Conservation (phyloP, 2,329 filamentous ascomycete genomes). For the Diplodia scrobiculata region DNA sequence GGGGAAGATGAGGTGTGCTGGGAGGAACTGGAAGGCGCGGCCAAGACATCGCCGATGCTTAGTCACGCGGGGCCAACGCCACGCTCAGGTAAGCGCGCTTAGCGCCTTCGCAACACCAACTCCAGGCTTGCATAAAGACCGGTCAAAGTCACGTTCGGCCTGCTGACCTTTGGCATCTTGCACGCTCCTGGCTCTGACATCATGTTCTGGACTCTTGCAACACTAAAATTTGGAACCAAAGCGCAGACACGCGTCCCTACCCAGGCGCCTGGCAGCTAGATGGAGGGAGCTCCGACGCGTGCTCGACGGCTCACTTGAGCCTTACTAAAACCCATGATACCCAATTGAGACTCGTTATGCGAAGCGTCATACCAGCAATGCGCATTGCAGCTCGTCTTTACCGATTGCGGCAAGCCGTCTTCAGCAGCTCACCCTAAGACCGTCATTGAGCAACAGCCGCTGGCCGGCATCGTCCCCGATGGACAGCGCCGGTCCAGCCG, state of each 20-base stretch:
- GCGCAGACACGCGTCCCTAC: background rate
- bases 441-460: background rate
- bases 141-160: background rate
- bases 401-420: background rate
- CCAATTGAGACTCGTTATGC: background rate
- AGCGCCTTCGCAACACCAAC: conserved; percentile 12
- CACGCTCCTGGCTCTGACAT: conserved; percentile 6
- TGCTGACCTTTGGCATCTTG: background rate
- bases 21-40: background rate
- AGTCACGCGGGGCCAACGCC: background rate
- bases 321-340: background rate
- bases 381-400: background rate
- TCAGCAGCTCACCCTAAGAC: background rate
- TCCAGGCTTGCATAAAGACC: conserved; percentile 8
- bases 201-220: background rate
- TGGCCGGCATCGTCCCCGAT: background rate
- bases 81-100: background rate
- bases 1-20: background rate
- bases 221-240: background rate
- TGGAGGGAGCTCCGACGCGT: background rate
- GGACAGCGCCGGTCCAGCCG: background rate
- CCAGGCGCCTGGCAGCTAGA: background rate
- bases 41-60: conserved; percentile 6
- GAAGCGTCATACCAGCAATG: background rate
- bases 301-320: background rate